Evolutionary conservation across 257 asterid species (phyloP).

Genomic region (Thymus quinquecostatus): DNA sequence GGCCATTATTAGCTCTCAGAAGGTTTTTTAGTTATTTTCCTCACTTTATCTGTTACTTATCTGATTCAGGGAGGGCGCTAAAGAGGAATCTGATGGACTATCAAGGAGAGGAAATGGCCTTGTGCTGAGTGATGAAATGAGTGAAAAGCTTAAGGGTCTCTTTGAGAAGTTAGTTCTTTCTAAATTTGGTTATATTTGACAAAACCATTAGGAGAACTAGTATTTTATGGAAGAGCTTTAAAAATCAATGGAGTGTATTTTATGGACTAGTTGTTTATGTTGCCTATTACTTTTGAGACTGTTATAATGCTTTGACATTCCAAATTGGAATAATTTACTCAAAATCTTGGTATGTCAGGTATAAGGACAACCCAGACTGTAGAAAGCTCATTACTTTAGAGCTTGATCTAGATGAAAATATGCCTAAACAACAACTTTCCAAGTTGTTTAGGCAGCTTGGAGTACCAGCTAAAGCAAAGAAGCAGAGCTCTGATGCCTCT

Average conservation of each 20-base stretch:
- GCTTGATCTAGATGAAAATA: constrained; percentile 60
- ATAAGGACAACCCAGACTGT: constrained; percentile 61
- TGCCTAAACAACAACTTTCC: constrained; percentile 57
- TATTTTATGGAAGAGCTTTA: constrained; percentile 13
- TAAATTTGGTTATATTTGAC: not conserved
- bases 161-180: constrained; percentile 64
- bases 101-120: constrained; percentile 44
- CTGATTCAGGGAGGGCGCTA: constrained; percentile 51
- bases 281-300: constrained; percentile 15
- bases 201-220: not conserved
- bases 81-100: constrained; percentile 42
- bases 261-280: constrained; percentile 10
- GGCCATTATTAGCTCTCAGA: constrained; percentile 28
- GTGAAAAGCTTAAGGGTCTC: constrained; percentile 59
- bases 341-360: constrained; percentile 43
- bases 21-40: constrained; percentile 14
- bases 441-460: constrained; percentile 60
- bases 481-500: constrained; percentile 36
- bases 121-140: constrained; percentile 50
- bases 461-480: constrained; percentile 55
- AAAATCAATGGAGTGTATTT: constrained; percentile 20
- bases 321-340: constrained; percentile 25
- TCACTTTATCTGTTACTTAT: constrained; percentile 33
- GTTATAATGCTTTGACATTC: constrained; percentile 29
- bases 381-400: constrained; percentile 61